Percentiles rank a stretch among this genome's conserved stretches.
phyloP scores from a whole-genome alignment of 768 basidiomycete genomes.

The Boletellus emodensis region DNA sequence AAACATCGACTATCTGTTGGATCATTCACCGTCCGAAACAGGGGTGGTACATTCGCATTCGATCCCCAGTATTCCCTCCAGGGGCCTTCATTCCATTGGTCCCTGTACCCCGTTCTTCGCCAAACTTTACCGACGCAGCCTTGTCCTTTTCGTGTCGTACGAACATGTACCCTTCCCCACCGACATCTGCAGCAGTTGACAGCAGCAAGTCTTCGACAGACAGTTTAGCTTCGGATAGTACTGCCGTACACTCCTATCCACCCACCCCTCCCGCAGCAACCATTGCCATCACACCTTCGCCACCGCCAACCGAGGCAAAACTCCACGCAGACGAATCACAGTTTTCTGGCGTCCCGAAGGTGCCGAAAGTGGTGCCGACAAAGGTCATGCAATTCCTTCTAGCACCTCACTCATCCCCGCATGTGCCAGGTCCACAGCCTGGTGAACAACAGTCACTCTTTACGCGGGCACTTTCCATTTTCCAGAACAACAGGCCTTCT shows the following conservation, averaged over 20 bases:
- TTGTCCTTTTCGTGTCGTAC: constrained; percentile 53
- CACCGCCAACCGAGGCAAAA: constrained; percentile 30
- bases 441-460: constrained; percentile 42
- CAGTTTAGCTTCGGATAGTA: constrained; percentile 30
- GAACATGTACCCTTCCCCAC: constrained; percentile 29
- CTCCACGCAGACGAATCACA: constrained; percentile 18
- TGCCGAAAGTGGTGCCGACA: constrained; percentile 11
- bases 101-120: constrained; percentile 45
- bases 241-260: constrained; percentile 51
- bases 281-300: constrained; percentile 31
- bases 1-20: constrained; percentile 65
- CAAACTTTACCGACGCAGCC: constrained; percentile 48
- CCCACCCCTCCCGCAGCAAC: constrained; percentile 46
- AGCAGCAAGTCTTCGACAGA: constrained; percentile 24
- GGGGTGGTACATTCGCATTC: constrained; percentile 82
- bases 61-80: constrained; percentile 66
- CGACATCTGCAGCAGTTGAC: constrained; percentile 7
- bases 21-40: constrained; percentile 73
- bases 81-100: constrained; percentile 52
- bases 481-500: constrained; percentile 49
- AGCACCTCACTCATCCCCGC: constrained; percentile 41
- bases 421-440: constrained; percentile 26
- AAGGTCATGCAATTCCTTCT: constrained; percentile 51
- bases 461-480: constrained; percentile 45
- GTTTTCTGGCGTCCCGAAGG: not conserved